Percentiles rank a stretch among this genome's conserved stretches.
Conservation (phyloP, 1,284 basidiomycete genomes). For the Leccinum cinnamomeum region DNA sequence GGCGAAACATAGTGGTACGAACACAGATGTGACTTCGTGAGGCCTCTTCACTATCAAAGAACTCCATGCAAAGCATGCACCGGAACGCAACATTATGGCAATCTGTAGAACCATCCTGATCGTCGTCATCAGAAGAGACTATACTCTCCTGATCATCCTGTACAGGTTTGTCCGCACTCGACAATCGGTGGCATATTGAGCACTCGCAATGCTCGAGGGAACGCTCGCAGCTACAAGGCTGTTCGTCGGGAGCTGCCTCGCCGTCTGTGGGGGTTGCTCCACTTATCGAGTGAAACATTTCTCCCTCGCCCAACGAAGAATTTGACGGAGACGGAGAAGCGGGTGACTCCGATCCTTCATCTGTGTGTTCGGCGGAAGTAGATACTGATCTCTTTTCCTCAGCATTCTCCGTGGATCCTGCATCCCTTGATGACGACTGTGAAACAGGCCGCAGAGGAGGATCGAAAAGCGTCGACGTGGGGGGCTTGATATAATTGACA, state of each 20-base stretch:
- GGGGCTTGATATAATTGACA: background rate
- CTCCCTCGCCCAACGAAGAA: slow-evolving; percentile 9
- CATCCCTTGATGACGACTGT: background rate
- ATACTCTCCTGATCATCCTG: slow-evolving; percentile 1
- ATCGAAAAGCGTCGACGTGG: no score
- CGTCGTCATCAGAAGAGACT: slow-evolving; percentile 1
- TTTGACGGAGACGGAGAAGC: slow-evolving; percentile 8
- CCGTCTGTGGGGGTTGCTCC: background rate
- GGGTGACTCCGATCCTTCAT: background rate
- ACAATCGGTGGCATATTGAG: slow-evolving; percentile 3
- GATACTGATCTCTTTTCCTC: background rate
- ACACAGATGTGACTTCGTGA: slow-evolving; percentile 22
- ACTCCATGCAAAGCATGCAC: slow-evolving; percentile 20
- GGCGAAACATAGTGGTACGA: slow-evolving; percentile 10
- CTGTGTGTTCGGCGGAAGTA: background rate
- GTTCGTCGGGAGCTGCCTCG: background rate
- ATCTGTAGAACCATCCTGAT: background rate
- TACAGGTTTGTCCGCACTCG: background rate
- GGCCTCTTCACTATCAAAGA: slow-evolving; percentile 17
- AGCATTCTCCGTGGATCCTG: background rate
- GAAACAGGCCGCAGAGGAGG: background rate
- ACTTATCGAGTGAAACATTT: slow-evolving; percentile 12
- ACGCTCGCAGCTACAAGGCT: background rate
- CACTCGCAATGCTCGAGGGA: slow-evolving; percentile 7
- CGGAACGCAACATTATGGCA: background rate